Conservation (phyloP, 352 stramenopile species). For the Lagenidium sp. region DNA sequence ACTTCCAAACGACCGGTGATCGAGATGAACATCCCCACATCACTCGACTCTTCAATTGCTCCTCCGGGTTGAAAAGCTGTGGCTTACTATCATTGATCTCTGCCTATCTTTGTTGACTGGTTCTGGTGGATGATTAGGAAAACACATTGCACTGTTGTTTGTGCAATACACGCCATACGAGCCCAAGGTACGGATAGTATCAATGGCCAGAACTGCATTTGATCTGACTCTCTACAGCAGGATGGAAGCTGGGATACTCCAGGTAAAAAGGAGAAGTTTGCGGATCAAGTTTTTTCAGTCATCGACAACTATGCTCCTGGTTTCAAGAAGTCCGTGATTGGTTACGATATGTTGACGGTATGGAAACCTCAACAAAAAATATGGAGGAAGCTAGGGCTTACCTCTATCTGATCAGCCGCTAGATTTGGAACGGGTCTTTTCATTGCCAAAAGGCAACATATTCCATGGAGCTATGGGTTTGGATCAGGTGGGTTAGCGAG, state of each 20-base stretch:
- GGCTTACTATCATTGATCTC: too few species aligned
- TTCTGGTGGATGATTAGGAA: too few species aligned
- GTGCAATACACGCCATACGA: conserved; percentile 89
- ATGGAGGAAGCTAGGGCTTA: too few species aligned
- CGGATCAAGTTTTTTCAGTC: conserved; percentile 76
- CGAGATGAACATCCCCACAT: conserved; percentile 89
- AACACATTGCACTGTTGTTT: conserved; percentile 88
- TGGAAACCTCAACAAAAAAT: too few species aligned
- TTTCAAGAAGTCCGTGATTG: conserved; percentile 77
- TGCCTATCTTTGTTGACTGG: too few species aligned
- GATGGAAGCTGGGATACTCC: conserved; percentile 67
- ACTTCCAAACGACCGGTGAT: conserved; percentile 75
- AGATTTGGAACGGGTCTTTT: conserved; percentile 85
- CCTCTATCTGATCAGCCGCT: conserved; percentile 35
- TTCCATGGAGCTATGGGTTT: conserved; percentile 87
- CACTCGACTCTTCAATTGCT: conserved; percentile 68
- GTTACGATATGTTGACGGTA: conserved; percentile 83
- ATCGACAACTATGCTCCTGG: conserved; percentile 83
- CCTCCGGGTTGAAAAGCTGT: too few species aligned
- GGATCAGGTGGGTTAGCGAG: too few species aligned
- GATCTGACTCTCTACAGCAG: conserved; percentile 10
- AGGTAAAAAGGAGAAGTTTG: conserved; percentile 73
- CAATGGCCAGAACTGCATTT: background rate
- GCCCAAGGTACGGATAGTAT: conserved; percentile 34
- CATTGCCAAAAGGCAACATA: conserved; percentile 83